Evolutionary conservation across 306 rosid genomes (phyloP).

Genomic region (Vigna hirtella): DNA sequence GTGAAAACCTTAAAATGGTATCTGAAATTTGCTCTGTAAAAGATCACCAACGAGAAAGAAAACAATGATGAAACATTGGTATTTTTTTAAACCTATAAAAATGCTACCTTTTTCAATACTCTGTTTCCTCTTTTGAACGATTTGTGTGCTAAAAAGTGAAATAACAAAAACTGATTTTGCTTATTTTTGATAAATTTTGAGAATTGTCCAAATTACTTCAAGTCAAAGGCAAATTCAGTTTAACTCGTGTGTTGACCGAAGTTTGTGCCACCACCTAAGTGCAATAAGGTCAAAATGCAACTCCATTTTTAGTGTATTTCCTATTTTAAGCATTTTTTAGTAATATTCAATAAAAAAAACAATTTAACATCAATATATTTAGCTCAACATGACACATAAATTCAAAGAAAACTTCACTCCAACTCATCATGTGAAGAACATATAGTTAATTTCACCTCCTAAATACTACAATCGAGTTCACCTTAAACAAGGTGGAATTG

Average conservation of each 20-base stretch:
- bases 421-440: neutral
- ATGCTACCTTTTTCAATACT: neutral
- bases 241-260: neutral
- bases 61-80: neutral
- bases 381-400: neutral
- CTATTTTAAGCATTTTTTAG: neutral
- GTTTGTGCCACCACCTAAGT: neutral
- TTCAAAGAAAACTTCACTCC: neutral
- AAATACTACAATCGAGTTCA: too few relatives aligned
- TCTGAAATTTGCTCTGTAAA: conserved; percentile 5
- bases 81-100: neutral
- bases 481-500: too few relatives aligned
- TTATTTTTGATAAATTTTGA: neutral
- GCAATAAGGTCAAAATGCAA: neutral
- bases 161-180: neutral
- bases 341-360: neutral
- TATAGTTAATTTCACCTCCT: neutral
- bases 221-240: neutral
- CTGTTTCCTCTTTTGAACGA: neutral
- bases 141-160: neutral
- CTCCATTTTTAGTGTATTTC: neutral
- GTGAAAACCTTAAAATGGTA: conserved; percentile 13
- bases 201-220: neutral
- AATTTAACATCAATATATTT: too few relatives aligned
- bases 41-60: neutral